Base-by-base conservation (phyloP, 331 rosid genomes). In the Spiraea crenata region DNA sequence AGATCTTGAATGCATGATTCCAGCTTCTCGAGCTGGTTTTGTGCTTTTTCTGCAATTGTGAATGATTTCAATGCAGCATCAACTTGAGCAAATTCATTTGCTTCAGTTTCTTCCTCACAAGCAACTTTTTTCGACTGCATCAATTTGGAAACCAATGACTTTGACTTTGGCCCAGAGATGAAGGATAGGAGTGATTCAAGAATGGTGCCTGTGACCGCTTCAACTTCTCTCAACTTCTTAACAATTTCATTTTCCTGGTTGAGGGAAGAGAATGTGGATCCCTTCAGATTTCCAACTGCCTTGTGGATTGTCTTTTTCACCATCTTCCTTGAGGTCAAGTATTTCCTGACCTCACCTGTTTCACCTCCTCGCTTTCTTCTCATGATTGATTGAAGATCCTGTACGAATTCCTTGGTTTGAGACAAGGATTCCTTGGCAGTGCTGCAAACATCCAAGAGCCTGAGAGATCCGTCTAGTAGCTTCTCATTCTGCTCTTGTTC, bases 391-490 rank as follows among this genome's bases (percentile, higher is more conserved):
- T 80, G 90, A 48, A 86, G 66, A 50, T 83, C 77, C 0, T 67
- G 71, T 1, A 70, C 67, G 37, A 58, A 79, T 65, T 85, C 90
- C 74, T 89, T 88, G 11, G 88, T 83, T 65, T 82, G 86, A 25
- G 16, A 8, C 20, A 89, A 39, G 55, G 74, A 74, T 67, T 83
- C 85, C 70, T 84, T 83, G 34, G 86, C 85, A 0, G 50, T 66
- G 67, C 71, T 57, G 31, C 86, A 81, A 25, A 76, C 12, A 52
- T 81, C 86, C 65, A 79, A 65, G 66, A 81, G 39, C 20, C 86
- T 60, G 11, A 81, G 39, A 50, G 84, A 81, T 10, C 88, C 82
- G 39, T 84, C 82, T 52, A 79, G 68, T 15, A 76, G 57, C 62
- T 73, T 78, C 71, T 76, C 65, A 16, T 77, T 19, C 6, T 72